Conservation (phyloP, 2,329 filamentous ascomycete genomes). For the Microdochium nivale region DNA sequence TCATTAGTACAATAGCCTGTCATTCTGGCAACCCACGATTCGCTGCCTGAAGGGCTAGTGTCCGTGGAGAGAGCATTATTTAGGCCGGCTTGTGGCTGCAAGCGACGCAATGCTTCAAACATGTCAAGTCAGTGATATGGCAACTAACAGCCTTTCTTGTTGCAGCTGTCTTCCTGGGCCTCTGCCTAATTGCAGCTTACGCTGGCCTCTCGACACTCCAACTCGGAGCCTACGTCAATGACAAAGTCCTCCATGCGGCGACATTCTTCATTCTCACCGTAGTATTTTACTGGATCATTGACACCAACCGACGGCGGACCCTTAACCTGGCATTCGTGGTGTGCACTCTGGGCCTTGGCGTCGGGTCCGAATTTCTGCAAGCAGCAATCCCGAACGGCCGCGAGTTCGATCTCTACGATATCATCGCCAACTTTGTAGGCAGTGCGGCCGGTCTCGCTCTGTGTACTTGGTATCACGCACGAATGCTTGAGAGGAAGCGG, state of each 20-base stretch:
- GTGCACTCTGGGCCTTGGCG: slow-evolving; percentile 63
- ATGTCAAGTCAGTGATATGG: background rate
- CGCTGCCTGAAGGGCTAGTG: too few species aligned
- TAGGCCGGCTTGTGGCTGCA: background rate
- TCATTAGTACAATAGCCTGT: slow-evolving; percentile 1
- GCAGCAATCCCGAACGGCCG: slow-evolving; percentile 66
- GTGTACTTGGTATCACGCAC: slow-evolving; percentile 87
- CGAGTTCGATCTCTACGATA: slow-evolving; percentile 70
- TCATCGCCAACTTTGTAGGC: slow-evolving; percentile 79
- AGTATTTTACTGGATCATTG: slow-evolving; percentile 93
- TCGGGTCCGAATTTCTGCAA: slow-evolving; percentile 72
- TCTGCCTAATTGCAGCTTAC: slow-evolving; percentile 70
- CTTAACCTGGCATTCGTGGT: slow-evolving; percentile 75
- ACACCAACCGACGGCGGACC: slow-evolving; percentile 77
- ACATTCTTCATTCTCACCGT: slow-evolving; percentile 87
- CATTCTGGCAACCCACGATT: background rate
- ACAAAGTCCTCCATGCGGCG: slow-evolving; percentile 80
- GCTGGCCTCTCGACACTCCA: slow-evolving; percentile 64
- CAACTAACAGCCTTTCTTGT: background rate
- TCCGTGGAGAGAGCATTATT: background rate
- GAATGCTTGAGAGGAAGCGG: slow-evolving; percentile 86
- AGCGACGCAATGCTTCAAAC: background rate
- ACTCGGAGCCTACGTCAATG: slow-evolving; percentile 56
- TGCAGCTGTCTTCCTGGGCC: slow-evolving; percentile 57
- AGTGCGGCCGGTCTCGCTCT: slow-evolving; percentile 63